Conservation (phyloP, 441 rosid genomes). For the Sinapis alba region DNA sequence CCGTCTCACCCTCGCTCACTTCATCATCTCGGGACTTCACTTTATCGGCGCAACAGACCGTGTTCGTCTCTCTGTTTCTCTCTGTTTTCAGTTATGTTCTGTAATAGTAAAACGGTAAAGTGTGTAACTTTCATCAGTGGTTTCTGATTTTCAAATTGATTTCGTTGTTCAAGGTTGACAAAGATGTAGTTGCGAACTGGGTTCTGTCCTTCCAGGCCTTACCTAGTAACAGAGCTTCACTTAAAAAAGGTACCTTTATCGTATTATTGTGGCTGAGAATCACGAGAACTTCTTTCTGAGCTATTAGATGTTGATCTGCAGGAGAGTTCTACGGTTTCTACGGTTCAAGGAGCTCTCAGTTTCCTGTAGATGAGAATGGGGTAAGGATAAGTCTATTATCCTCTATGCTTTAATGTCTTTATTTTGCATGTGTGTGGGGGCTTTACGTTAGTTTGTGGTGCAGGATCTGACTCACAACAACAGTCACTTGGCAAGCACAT, state of each 20-base stretch:
- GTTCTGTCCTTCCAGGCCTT: slow-evolving; percentile 79
- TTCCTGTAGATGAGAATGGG: slow-evolving; percentile 54
- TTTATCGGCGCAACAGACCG: slow-evolving; percentile 66
- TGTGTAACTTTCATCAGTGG: not conserved
- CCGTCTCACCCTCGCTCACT: slow-evolving; percentile 85
- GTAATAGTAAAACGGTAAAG: not conserved
- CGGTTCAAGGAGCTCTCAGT: slow-evolving; percentile 86
- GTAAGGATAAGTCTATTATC: slow-evolving; percentile 38
- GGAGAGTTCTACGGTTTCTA: slow-evolving; percentile 85
- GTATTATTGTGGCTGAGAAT: slow-evolving; percentile 3
- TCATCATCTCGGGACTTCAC: slow-evolving; percentile 84
- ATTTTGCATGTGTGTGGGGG: slow-evolving; percentile 13
- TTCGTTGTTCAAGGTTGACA: slow-evolving; percentile 61
- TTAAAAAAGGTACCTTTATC: slow-evolving; percentile 53
- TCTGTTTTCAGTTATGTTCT: not conserved
- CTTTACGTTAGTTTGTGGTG: slow-evolving; percentile 25
- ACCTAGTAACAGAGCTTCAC: slow-evolving; percentile 50
- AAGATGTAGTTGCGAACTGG: slow-evolving; percentile 67
- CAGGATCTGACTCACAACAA: slow-evolving; percentile 58
- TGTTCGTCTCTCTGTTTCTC: slow-evolving; percentile 37
- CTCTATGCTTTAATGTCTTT: not conserved
- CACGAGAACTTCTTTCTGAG: not conserved
- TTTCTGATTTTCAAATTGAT: not conserved
- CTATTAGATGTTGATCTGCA: slow-evolving; percentile 37
- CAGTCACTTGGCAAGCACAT: slow-evolving; percentile 90